phyloP scores from a whole-genome alignment of 768 basidiomycete species.

The Phanerodontia chrysosporium region DNA sequence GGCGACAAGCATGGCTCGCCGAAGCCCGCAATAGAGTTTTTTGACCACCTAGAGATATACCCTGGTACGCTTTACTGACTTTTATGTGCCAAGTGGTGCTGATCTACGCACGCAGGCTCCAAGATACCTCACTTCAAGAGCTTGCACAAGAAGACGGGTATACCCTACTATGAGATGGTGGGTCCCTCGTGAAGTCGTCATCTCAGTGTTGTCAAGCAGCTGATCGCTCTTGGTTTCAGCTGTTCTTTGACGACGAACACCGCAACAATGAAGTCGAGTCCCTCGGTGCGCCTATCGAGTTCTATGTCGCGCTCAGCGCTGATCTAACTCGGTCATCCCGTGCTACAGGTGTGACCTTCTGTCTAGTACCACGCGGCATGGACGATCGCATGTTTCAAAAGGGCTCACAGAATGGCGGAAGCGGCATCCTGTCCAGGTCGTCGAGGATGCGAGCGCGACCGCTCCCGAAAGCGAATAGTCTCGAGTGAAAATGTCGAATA shows the following conservation, averaged over 20 bases:
- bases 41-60: constrained; percentile 73
- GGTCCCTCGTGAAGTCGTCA: too few relatives aligned
- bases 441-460: constrained; percentile 11
- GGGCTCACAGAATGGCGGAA: constrained; percentile 74
- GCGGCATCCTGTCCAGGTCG: constrained; percentile 30
- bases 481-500: too few relatives aligned
- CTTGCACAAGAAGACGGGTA: constrained; percentile 49
- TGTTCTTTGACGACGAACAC: constrained; percentile 50
- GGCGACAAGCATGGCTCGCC: constrained; percentile 30
- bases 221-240: constrained; percentile 19
- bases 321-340: too few relatives aligned
- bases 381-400: constrained; percentile 57
- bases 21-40: constrained; percentile 52
- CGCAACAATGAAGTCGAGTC: constrained; percentile 43
- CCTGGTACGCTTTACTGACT: constrained; percentile 41
- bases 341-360: constrained; percentile 71
- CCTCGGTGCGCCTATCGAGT: constrained; percentile 19
- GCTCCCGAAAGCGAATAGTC: neutral
- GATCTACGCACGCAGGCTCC: constrained; percentile 44
- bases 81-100: neutral
- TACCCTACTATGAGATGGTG: constrained; percentile 52
- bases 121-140: constrained; percentile 80
- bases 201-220: too few relatives aligned
- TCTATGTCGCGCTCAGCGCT: neutral
- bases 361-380: constrained; percentile 62